Evolutionary conservation across 352 stramenopile species (phyloP).

Genomic region (Blastocystis hominis): DNA sequence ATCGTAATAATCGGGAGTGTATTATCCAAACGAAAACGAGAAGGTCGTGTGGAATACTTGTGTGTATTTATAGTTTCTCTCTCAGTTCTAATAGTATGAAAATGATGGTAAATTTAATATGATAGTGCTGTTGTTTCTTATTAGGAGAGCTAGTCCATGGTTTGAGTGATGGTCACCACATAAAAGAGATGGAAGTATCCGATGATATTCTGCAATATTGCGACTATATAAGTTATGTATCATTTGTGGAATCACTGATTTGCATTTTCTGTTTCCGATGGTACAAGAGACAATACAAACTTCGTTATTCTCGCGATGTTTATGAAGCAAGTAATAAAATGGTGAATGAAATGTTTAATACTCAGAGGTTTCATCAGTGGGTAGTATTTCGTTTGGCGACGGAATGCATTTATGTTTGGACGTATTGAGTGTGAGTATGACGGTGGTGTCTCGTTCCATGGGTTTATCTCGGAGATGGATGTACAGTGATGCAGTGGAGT

Average conservation of each 20-base stretch:
- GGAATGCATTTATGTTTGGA: no score
- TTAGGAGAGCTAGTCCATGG: slow-evolving; percentile 35
- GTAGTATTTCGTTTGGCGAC: no score
- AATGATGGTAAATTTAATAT: neutral
- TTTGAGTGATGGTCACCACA: slow-evolving; percentile 6
- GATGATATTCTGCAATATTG: neutral
- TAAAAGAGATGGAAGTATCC: neutral
- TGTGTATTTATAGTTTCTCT: slow-evolving; percentile 8
- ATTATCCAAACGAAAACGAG: neutral
- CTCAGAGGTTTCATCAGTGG: no score
- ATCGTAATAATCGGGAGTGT: slow-evolving; percentile 14
- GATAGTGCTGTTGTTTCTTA: slow-evolving; percentile 9
- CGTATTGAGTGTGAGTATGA: no score
- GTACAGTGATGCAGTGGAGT: neutral
- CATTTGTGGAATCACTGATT: slow-evolving; percentile 17
- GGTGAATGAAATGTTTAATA: neutral
- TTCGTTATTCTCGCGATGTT: slow-evolving; percentile 16
- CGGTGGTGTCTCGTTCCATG: neutral
- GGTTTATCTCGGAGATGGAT: neutral
- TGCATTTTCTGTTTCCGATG: slow-evolving; percentile 39
- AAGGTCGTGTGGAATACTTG: slow-evolving; percentile 28
- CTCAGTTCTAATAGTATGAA: neutral
- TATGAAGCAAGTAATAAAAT: slow-evolving; percentile 1
- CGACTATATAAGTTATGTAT: neutral
- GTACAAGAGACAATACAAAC: slow-evolving; percentile 1